Conservation (phyloP, 345 rosid species). For the Firmiana major region DNA sequence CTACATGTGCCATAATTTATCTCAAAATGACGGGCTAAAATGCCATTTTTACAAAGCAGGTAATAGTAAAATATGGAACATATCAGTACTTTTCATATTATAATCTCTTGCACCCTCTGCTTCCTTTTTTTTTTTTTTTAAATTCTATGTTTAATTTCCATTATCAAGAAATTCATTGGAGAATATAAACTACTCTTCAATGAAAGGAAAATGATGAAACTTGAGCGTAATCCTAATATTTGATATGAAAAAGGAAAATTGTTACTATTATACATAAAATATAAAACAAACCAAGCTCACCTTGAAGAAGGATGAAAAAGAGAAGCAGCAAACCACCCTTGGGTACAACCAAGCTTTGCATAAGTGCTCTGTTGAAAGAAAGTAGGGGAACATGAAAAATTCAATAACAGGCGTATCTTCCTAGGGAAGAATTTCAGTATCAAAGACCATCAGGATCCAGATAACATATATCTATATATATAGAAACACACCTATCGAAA, state of each 20-base stretch:
- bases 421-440: not conserved
- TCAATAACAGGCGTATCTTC: not conserved
- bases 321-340: constrained; percentile 92
- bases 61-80: not conserved
- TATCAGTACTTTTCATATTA: not conserved
- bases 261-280: not conserved
- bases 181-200: not conserved
- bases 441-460: not conserved
- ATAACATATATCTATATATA: not conserved
- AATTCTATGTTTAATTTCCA: not conserved
- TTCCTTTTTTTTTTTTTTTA: not conserved
- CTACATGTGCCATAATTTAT: not conserved
- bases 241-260: not conserved
- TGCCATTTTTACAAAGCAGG: not conserved
- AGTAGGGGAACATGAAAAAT: not conserved
- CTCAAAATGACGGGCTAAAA: not conserved
- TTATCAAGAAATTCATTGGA: constrained; percentile 1
- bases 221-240: not conserved
- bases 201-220: constrained; percentile 4
- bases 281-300: constrained; percentile 26
- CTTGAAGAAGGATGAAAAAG: constrained; percentile 63
- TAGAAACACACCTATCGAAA: not conserved
- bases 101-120: too few species aligned
- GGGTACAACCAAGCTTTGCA: constrained; percentile 84
- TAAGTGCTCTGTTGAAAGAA: constrained; percentile 55